A percentile compares a stretch with the other conserved stretches of the same genome.
phyloP scores from a whole-genome alignment of 2,329 filamentous ascomycete genomes.

The Xylaria digitata region DNA sequence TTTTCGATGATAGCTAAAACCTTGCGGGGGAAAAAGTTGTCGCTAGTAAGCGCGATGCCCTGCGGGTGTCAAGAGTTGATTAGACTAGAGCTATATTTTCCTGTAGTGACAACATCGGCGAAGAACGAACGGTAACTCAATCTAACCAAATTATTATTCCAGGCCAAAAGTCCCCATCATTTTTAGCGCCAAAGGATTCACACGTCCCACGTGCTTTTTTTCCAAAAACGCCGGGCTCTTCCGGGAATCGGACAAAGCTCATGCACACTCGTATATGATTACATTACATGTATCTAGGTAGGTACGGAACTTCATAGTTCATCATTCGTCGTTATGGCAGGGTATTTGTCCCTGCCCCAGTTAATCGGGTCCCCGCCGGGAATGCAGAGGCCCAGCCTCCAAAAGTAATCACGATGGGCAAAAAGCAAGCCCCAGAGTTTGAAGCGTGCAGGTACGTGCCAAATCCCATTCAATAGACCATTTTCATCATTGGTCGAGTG shows the following conservation, averaged over 20 bases:
- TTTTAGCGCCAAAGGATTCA: constrained; percentile 23
- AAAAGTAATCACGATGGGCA: constrained; percentile 96
- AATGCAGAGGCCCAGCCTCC: constrained; percentile 88
- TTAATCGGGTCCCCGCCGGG: constrained; percentile 79
- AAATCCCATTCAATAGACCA: constrained; percentile 57
- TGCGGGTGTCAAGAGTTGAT: neutral
- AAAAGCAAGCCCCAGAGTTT: constrained; percentile 94
- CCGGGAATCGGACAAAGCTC: constrained; percentile 2
- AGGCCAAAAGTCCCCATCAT: constrained; percentile 3
- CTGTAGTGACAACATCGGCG: neutral
- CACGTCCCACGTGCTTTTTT: constrained; percentile 8
- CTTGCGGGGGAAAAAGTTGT: neutral
- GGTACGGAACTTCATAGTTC: constrained; percentile 52
- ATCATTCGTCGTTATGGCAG: constrained; percentile 51
- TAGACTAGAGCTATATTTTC: neutral
- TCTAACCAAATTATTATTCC: constrained; percentile 14
- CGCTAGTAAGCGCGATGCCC: neutral
- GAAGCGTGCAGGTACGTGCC: constrained; percentile 69
- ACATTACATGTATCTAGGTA: constrained; percentile 12
- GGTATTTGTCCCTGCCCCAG: constrained; percentile 68
- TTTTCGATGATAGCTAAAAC: neutral
- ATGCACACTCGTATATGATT: constrained; percentile 19
- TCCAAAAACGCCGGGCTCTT: constrained; percentile 13
- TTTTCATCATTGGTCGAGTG: constrained; percentile 38
- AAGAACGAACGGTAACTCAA: constrained; percentile 11